Evolutionary conservation across 371 early-diverging fungal species (phyloP).

Genomic region (Haplosporangium sp.): DNA sequence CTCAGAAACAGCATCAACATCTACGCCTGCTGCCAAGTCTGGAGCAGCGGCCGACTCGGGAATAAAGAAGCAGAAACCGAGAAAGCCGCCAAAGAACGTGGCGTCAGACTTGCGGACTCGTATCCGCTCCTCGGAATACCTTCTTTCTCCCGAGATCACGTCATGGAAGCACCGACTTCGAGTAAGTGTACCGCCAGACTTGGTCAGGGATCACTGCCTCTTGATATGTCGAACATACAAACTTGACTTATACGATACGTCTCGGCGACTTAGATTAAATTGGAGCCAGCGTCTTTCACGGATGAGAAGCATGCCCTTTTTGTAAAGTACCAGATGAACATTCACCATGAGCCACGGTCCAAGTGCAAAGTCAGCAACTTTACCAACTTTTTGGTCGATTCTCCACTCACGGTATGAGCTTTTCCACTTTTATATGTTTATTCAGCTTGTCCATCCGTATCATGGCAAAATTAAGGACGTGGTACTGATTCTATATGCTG

Average conservation of each 20-base stretch:
- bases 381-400: slow-evolving; percentile 78
- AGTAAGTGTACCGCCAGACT: slow-evolving; percentile 19
- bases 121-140: slow-evolving; percentile 40
- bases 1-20: background rate
- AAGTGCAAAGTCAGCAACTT: slow-evolving; percentile 67
- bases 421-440: background rate
- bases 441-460: too few relatives aligned
- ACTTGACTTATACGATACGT: background rate
- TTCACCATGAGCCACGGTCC: slow-evolving; percentile 81
- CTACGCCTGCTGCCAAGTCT: background rate
- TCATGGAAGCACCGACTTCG: slow-evolving; percentile 54
- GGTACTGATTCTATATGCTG: background rate
- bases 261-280: slow-evolving; percentile 55
- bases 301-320: slow-evolving; percentile 83
- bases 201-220: background rate
- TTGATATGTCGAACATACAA: background rate
- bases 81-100: slow-evolving; percentile 36
- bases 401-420: slow-evolving; percentile 73
- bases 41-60: background rate
- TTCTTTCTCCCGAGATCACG: slow-evolving; percentile 40
- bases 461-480: too few relatives aligned
- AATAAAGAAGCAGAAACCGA: slow-evolving; percentile 41
- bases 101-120: slow-evolving; percentile 27
- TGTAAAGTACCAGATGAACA: slow-evolving; percentile 77
- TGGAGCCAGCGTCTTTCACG: slow-evolving; percentile 75